Evolutionary conservation across 331 rosid species (phyloP), one percentile per base, ranked within the genome.

Genomic region (Arachis monticola): DNA sequence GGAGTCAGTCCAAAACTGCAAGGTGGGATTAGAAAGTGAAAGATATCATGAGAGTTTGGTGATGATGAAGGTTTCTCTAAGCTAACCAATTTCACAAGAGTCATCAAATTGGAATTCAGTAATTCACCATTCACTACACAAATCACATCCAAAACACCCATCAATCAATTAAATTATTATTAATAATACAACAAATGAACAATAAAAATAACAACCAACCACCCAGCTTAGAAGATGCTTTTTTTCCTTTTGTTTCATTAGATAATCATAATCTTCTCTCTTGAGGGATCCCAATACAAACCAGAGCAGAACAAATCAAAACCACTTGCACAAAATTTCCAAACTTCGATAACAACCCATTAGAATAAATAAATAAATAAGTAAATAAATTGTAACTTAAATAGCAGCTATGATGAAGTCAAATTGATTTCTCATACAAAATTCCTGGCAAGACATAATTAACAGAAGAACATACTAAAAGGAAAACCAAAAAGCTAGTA

Each of bases 281-380:
- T 53, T 52, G 35, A 9, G 47, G 46, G n/a, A 53, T 60, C 42
- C 9, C 47, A 60, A 56, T 27, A 32, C 69, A 47, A 17, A 75
- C 60, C 57, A 66, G 41, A 67, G 61, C 22, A 60, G 5, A 67
- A 47, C 31, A 57, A 53, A 46, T 40, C 11, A 56, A 35, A 69
- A 73, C 27, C 61, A 46, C 11, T 12, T 5, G 42, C 40, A 14
- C 31, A 67, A 42, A 61, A 44, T 9, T 38, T 17, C 17, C 32
- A 41, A 13, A 60, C 7, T 27, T 41, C 7, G 27, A 45, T 14
- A 44, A 2, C 13, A 44, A 13, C 46, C 12, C 56, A 51, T 5
- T 51, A 12, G 10, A 51, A 51, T 10, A 51, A 51, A 48, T 46
- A 46, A 64, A 56, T 41, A 41, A 6, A 45, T 22, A 2, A 8